Base-by-base conservation (phyloP, 1,284 basidiomycete species). In the Austroboletus rostrupii region DNA sequence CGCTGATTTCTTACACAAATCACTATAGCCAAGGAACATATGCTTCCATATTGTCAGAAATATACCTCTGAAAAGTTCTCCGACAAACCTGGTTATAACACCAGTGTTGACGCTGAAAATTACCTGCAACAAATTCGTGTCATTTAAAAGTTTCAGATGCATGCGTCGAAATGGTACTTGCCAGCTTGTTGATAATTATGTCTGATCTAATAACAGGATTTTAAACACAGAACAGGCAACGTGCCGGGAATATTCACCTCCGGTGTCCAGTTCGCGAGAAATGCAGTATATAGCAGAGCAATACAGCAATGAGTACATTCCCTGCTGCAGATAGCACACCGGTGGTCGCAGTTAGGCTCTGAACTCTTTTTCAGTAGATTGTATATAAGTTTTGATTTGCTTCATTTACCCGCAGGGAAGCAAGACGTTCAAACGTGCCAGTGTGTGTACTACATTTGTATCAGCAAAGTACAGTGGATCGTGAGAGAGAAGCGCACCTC, bases 261-360 rank as follows among this genome's bases (percentile, higher is more conserved):
- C 67, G 65, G 64, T 82, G 81, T 7, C 80, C 79, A 10, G 80
- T 82, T 31, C 80, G 71, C 2, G 79, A 79, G 11, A 57, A 63
- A 50, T 77, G 75, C n/a, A 85, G 69, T 40, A 83, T 66, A 3
- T 58, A 67, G 58, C 77, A 80, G 23, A 85, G 71, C 19, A 71
- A 68, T 11, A 59, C 61, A 0, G 82, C 77, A 41, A 85, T 83
- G 32, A 79, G 57, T 10, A 80, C 67, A 49, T 85, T 80, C 3
- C 76, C 75, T 2, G 72, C 76, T 0, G 78, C 80, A 0, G 79
- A 74, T 11, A 80, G 67, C 0, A 69, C 74, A 56, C 82, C 85
- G 47, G 82, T 71, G 28, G 72, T 53, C 55, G 79, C 76, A 0
- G 81, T 79, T 11, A 83, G 65, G 5, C 59, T 56, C 62, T 64